phyloP scores from a whole-genome alignment of 2,329 filamentous ascomycete species.

The Incumbomyces lentus region DNA sequence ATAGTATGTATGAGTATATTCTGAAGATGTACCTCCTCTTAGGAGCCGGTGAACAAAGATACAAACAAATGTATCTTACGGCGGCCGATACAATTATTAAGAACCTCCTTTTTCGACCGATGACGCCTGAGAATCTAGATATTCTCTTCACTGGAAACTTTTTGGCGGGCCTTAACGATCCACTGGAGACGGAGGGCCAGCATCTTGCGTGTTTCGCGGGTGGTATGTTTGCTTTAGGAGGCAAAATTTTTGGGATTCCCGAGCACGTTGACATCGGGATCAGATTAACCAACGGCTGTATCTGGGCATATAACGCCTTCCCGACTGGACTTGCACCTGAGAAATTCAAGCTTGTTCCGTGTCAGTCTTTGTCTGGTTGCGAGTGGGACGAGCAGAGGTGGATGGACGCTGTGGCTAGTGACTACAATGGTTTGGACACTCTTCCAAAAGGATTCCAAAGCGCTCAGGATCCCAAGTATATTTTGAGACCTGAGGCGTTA shows the following conservation, averaged over 20 bases:
- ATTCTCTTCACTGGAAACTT: constrained; percentile 38
- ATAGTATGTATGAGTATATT: constrained; percentile 22
- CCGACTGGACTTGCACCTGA: constrained; percentile 47
- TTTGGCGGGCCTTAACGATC: constrained; percentile 18
- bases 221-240: constrained; percentile 45
- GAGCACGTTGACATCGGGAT: constrained; percentile 40
- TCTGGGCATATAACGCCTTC: constrained; percentile 44
- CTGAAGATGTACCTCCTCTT: constrained; percentile 27
- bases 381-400: constrained; percentile 31
- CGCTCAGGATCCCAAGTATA: constrained; percentile 13
- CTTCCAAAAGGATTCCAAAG: constrained; percentile 17
- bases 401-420: constrained; percentile 19
- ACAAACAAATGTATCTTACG: constrained; percentile 48
- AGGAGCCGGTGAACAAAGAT: constrained; percentile 35
- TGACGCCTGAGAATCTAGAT: constrained; percentile 36
- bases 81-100: constrained; percentile 33
- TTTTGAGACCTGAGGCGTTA: constrained; percentile 65
- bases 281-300: constrained; percentile 45
- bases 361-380: constrained; percentile 25
- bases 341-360: constrained; percentile 33
- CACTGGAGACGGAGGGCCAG: constrained; percentile 34
- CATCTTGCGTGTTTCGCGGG: constrained; percentile 46
- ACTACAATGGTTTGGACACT: constrained; percentile 10
- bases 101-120: constrained; percentile 40
- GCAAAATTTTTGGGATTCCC: constrained; percentile 41